Evolutionary conservation across 139 green algal genomes (phyloP), one percentile per base, ranked within the genome.

Genomic region (Micractinium conductrix): DNA sequence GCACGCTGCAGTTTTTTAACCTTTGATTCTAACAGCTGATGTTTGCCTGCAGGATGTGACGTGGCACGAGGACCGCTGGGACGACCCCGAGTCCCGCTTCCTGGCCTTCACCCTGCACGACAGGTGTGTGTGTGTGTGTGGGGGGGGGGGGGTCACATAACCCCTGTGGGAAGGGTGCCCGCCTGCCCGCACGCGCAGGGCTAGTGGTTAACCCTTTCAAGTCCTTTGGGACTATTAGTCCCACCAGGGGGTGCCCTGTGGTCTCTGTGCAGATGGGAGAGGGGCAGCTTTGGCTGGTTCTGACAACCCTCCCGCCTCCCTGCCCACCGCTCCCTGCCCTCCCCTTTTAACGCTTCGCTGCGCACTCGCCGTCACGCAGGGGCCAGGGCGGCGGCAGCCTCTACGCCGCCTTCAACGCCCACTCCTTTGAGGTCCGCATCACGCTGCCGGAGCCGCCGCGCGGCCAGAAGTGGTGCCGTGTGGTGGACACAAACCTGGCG

Each of bases 41-140:
- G 53, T 62, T 19, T 21, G 24, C 48, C 74, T 72, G 16, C 45
- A 83, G 7, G 97, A 99, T 88, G 93, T 99, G 80, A 98, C 95
- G 2, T 99, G 97, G 97, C 97, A 99, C 85, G 97, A 99, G 85
- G 84, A 95, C 86, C 92, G 97, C 86, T 99, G 97, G 97, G 88
- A 94, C 85, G 94, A 99, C 87, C 83, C 90, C 7, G 95, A 98
- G 72, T 95, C 84, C 40, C 91, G 91, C 40, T 99, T 99, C 90
- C 90, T 99, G 38, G 96, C 96, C 67, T 99, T 98, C 91, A 98
- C 93, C 21, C 91, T 99, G 26, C 96, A 98, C 86, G 94, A 95
- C 89, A 84, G 83, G 72, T 80, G n/a, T n/a, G n/a, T n/a, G n/a
- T n/a, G n/a, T n/a, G n/a, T n/a, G n/a, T n/a, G n/a, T n/a, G n/a